phyloP scores from a whole-genome alignment of 73 alveolate genomes.

The Effrenium voratum region DNA sequence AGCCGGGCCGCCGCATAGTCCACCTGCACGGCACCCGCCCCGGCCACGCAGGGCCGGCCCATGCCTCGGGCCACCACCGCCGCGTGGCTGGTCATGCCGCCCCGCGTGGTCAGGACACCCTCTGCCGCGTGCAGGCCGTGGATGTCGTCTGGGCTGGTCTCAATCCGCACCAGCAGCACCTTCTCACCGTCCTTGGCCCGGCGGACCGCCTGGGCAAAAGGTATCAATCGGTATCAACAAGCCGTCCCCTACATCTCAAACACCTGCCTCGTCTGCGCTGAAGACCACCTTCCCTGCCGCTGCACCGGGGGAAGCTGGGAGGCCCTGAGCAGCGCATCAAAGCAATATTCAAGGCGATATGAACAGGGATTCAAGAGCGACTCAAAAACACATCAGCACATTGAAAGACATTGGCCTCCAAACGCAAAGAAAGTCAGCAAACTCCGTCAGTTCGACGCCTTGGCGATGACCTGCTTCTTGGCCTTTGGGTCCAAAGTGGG shows the following conservation, averaged over 20 bases:
- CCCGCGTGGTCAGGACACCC: constrained; percentile 95
- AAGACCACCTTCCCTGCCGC: constrained; percentile 69
- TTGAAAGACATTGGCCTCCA: background rate
- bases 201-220: constrained; percentile 83
- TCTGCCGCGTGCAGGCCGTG: constrained; percentile 70
- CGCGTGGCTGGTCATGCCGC: constrained; percentile 97
- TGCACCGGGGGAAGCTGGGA: constrained; percentile 57
- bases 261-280: constrained; percentile 93
- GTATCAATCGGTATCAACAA: background rate
- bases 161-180: constrained; percentile 96
- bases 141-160: constrained; percentile 97
- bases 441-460: background rate
- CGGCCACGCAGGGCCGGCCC: constrained; percentile 97
- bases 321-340: constrained; percentile 93
- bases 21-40: constrained; percentile 79
- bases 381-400: background rate
- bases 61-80: constrained; percentile 97
- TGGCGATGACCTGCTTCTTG: constrained; percentile 33
- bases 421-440: background rate
- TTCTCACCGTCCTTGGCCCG: constrained; percentile 93
- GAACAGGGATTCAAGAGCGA: background rate
- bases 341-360: background rate
- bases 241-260: background rate
- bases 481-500: constrained; percentile 71
- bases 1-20: constrained; percentile 32